Conservation (phyloP, 2,329 filamentous ascomycete species). For the Phaeosphaeriaceae sp. region DNA sequence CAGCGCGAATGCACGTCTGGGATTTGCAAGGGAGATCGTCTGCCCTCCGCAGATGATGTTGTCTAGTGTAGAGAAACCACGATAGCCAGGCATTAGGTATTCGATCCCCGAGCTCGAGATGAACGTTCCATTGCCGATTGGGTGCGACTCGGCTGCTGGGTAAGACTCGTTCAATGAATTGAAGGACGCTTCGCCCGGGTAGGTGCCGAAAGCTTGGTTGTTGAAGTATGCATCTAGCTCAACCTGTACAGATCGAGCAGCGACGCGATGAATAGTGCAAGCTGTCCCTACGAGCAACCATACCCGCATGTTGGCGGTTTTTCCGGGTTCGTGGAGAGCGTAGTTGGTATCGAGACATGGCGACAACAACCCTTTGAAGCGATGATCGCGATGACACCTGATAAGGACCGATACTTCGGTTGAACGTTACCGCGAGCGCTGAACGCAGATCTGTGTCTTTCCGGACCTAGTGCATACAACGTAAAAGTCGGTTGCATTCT, state of each 20-base stretch:
- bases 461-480: too few relatives aligned
- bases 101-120: not conserved
- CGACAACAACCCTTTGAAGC: too few relatives aligned
- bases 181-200: not conserved
- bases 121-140: not conserved
- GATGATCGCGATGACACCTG: too few relatives aligned
- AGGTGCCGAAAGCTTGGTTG: not conserved
- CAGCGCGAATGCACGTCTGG: not conserved
- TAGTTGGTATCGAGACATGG: too few relatives aligned
- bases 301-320: not conserved
- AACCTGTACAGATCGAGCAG: not conserved
- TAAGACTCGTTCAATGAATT: not conserved
- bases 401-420: too few relatives aligned
- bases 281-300: not conserved
- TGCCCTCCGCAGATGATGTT: not conserved
- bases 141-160: not conserved
- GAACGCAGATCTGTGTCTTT: too few relatives aligned
- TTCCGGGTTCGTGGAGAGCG: too few relatives aligned
- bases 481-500: too few relatives aligned
- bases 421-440: too few relatives aligned
- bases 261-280: not conserved
- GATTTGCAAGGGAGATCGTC: not conserved
- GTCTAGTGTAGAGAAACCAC: not conserved
- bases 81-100: not conserved
- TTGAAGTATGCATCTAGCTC: not conserved